Conservation (phyloP, 306 rosid genomes). For the Hylodesmum podocarpum region DNA sequence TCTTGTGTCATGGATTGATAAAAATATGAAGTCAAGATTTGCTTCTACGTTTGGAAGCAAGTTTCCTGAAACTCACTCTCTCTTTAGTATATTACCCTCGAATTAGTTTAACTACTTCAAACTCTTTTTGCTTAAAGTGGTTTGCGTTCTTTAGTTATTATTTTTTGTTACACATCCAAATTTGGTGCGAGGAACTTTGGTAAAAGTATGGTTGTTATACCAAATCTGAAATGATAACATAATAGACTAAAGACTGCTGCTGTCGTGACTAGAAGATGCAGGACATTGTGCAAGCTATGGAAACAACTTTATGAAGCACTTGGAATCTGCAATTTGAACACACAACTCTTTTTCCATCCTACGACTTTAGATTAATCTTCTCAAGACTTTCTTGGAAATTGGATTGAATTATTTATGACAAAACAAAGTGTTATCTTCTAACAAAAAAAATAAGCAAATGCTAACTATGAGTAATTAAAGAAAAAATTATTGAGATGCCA, state of each 20-base stretch:
- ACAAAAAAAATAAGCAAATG: no score
- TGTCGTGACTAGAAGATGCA: not conserved
- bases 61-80: not conserved
- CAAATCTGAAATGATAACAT: not conserved
- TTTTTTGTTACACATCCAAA: not conserved
- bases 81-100: not conserved
- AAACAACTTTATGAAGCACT: not conserved
- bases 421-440: not conserved
- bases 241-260: not conserved
- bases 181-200: not conserved
- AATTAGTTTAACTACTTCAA: not conserved
- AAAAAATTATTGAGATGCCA: no score
- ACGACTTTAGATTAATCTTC: not conserved
- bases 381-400: not conserved
- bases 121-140: not conserved
- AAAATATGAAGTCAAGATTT: not conserved
- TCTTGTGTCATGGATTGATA: not conserved
- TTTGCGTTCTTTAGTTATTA: not conserved
- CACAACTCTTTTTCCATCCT: not conserved
- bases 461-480: no score
- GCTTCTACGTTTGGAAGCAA: not conserved
- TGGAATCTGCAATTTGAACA: not conserved
- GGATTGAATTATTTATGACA: not conserved
- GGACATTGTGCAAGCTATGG: not conserved
- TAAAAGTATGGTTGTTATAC: not conserved